A percentile compares a stretch with the other conserved stretches of the same genome.
Conservation (phyloP, 139 green algal genomes). For the Nannochloris sp. region DNA sequence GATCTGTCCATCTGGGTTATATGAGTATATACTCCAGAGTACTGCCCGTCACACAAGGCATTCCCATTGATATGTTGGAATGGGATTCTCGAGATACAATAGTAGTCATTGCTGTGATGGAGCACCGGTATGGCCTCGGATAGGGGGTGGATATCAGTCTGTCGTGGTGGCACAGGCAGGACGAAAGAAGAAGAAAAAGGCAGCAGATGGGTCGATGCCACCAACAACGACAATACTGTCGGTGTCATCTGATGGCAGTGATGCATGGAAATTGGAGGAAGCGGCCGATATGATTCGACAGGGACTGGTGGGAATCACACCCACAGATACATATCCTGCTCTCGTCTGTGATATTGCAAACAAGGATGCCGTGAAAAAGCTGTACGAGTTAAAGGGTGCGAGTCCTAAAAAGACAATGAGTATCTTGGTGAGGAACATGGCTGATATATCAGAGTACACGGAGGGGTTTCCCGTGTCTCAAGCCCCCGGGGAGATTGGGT, state of each 20-base stretch:
- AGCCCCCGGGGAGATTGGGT: constrained; percentile 45
- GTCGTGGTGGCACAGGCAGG: too few relatives aligned
- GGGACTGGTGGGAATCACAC: constrained; percentile 73
- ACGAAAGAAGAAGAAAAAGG: neutral
- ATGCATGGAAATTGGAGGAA: constrained; percentile 62
- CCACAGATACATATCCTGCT: constrained; percentile 75
- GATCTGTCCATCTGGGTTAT: too few relatives aligned
- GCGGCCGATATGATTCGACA: constrained; percentile 42
- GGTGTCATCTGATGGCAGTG: constrained; percentile 47
- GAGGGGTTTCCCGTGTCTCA: constrained; percentile 58
- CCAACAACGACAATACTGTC: neutral
- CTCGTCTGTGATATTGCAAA: constrained; percentile 71
- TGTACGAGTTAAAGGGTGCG: constrained; percentile 65
- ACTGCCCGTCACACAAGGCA: too few relatives aligned
- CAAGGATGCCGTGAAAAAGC: constrained; percentile 46
- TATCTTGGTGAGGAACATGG: constrained; percentile 56
- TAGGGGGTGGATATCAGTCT: too few relatives aligned
- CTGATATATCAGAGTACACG: constrained; percentile 41
- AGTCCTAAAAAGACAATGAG: constrained; percentile 60
- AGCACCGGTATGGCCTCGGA: too few relatives aligned
- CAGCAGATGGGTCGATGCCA: neutral
- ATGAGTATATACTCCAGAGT: too few relatives aligned
- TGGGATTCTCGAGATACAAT: too few relatives aligned
- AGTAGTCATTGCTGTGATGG: too few relatives aligned
- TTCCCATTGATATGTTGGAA: too few relatives aligned